These are phyloP conservation scores for Gleditsia sinensis DNA, from an alignment of 306 rosid genomes.

Conservation along the genomic window DNA sequence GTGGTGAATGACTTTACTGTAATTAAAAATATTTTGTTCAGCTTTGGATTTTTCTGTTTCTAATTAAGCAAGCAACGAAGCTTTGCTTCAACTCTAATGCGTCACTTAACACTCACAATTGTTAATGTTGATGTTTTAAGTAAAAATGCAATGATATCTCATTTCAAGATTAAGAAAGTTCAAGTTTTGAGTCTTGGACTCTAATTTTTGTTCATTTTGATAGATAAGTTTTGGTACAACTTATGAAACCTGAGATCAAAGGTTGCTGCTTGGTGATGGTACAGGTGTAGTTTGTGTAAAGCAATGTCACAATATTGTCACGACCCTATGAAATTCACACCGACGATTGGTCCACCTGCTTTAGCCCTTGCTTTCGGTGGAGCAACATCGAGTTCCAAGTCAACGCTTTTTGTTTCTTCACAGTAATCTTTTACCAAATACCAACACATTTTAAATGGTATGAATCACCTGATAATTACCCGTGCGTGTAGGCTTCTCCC, in stretches of 20 bases:
- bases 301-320: background rate
- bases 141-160: background rate
- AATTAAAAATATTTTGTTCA: too few relatives aligned
- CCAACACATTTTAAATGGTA: background rate
- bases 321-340: background rate
- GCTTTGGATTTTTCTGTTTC: too few relatives aligned
- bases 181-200: background rate
- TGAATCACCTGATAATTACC: background rate
- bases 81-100: background rate
- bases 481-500: background rate
- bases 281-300: background rate
- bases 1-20: background rate
- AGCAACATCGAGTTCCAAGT: background rate
- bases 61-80: constrained; percentile 6
- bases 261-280: background rate
- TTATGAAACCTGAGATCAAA: background rate
- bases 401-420: constrained; percentile 10
- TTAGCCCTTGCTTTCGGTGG: constrained; percentile 35
- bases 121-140: too few relatives aligned
- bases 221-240: background rate
- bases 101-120: background rate
- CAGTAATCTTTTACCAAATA: background rate
- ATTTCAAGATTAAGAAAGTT: background rate
- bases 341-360: background rate
- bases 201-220: background rate